Base-by-base conservation (phyloP, 208 protist species). In the Trypanosomatidae sp. region DNA sequence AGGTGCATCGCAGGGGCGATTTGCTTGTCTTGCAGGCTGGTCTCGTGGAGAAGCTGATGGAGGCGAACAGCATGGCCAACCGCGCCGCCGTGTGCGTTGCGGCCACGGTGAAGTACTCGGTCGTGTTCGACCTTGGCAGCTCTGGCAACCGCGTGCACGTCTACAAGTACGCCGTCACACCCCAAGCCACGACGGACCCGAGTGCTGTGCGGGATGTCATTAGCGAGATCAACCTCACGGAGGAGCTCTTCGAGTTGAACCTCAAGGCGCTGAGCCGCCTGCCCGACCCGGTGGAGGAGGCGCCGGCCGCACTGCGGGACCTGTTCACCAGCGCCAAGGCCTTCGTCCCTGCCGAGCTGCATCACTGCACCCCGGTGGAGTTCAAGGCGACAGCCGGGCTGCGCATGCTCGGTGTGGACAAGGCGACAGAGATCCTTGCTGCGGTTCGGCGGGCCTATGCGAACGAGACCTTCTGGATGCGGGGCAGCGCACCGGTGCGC, bases 101-200 rank as follows among this genome's bases (percentile, higher is more conserved):
- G 28, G 66, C 25, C 44, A 79, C 55, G 28, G 66, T 22, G 36
- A 79, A 67, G 68, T 95, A 91, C 73, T 88, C 77, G 55, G 79
- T 96, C n/a, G 89, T 97, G 53, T 93, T 97, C 69, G 94, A 97
- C 74, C 80, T 91, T 47, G 94, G 94, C 41, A 95, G 89, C 78
- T 95, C 91, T 8, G 92, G 92, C 13, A 94, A 86, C 62, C 91
- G 92, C 33, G 84, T 96, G 22, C 90, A 97, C 72, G 89, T 93
- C 7, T 95, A 94, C 69, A 76, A 82, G 53, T 96, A 76, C n/a
- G n/a, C n/a, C n/a, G n/a, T n/a, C n/a, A n/a, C n/a, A n/a, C n/a
- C n/a, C n/a, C n/a, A n/a, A n/a, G n/a, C n/a, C n/a, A n/a, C n/a
- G n/a, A n/a, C n/a, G n/a, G n/a, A n/a, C n/a, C n/a, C n/a, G n/a